phyloP scores from a whole-genome alignment of 2,329 filamentous ascomycete species.

The Penicillium hordei region DNA sequence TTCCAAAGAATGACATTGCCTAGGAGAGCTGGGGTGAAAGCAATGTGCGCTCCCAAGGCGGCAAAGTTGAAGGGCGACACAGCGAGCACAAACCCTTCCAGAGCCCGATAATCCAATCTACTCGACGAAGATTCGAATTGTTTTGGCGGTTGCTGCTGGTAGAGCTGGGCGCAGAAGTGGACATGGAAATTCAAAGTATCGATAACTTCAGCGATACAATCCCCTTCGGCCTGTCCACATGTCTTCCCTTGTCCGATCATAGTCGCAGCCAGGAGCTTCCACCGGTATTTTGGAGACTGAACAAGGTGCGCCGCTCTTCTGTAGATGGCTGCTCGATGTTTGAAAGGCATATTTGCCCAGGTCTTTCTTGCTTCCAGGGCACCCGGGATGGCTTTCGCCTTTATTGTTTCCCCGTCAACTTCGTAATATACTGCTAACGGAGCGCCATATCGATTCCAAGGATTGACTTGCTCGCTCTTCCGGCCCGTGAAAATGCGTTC shows the following conservation, averaged over 20 bases:
- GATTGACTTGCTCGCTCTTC: slow-evolving; percentile 8
- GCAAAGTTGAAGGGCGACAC: not conserved
- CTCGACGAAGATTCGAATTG: not conserved
- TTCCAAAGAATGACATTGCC: slow-evolving; percentile 1
- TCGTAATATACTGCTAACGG: slow-evolving; percentile 8
- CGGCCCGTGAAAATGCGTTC: slow-evolving; percentile 4
- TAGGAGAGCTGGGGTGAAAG: not conserved
- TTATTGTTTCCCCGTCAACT: slow-evolving; percentile 4
- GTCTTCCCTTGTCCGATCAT: slow-evolving; percentile 20
- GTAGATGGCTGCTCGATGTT: slow-evolving; percentile 7
- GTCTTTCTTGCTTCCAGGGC: slow-evolving; percentile 9
- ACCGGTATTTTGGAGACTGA: slow-evolving; percentile 8
- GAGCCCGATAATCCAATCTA: not conserved
- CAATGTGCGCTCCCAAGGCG: not conserved
- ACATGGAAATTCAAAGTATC: not conserved
- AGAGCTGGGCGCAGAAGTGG: not conserved
- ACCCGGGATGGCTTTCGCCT: slow-evolving; percentile 5
- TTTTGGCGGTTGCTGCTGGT: not conserved
- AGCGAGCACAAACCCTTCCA: not conserved
- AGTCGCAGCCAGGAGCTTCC: slow-evolving; percentile 10
- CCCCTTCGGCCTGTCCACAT: slow-evolving; percentile 2
- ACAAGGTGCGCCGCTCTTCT: slow-evolving; percentile 6
- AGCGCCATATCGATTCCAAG: slow-evolving; percentile 8
- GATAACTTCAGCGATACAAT: not conserved
- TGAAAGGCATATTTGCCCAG: slow-evolving; percentile 10